A percentile compares a stretch with the other conserved stretches of the same genome.
Evolutionary conservation across 768 basidiomycete genomes (phyloP).

Genomic region (Gymnopilus junonius): DNA sequence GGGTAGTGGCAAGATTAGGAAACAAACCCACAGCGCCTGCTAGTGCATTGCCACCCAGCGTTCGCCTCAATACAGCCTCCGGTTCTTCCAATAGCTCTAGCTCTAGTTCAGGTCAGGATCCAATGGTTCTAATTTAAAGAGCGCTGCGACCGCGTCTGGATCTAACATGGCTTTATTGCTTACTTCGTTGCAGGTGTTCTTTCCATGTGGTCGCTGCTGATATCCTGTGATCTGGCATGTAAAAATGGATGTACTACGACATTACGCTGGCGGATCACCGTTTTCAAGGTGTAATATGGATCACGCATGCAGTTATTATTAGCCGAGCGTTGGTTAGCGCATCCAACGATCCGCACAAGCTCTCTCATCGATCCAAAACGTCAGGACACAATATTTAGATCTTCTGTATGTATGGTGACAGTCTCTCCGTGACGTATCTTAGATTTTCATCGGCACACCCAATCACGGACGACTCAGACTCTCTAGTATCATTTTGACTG

Average conservation of each 20-base stretch:
- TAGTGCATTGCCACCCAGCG: slow-evolving; percentile 52
- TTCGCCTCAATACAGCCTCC: slow-evolving; percentile 37
- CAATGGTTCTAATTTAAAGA: slow-evolving; percentile 7
- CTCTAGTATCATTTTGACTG: not conserved
- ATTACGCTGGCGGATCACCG: too few species aligned
- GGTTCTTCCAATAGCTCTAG: slow-evolving; percentile 11
- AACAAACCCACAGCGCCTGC: slow-evolving; percentile 58
- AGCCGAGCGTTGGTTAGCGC: too few species aligned
- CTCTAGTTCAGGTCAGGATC: too few species aligned
- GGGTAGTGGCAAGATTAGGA: slow-evolving; percentile 78
- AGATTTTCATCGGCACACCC: slow-evolving; percentile 44
- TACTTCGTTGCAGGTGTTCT: slow-evolving; percentile 57
- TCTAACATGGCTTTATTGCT: slow-evolving; percentile 50
- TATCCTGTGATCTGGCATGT: too few species aligned
- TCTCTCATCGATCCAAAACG: not conserved
- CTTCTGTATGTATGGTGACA: not conserved
- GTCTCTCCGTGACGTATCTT: not conserved
- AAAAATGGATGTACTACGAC: too few species aligned
- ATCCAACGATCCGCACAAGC: not conserved
- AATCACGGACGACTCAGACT: slow-evolving; percentile 17
- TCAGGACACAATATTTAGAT: not conserved
- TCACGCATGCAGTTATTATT: not conserved
- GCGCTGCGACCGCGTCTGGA: slow-evolving; percentile 6
- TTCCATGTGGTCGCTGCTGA: slow-evolving; percentile 56
- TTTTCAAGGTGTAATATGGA: not conserved